These are phyloP conservation scores for Clonostachys sp. DNA, from an alignment of 2,329 filamentous ascomycete species.

Conservation along the genomic window DNA sequence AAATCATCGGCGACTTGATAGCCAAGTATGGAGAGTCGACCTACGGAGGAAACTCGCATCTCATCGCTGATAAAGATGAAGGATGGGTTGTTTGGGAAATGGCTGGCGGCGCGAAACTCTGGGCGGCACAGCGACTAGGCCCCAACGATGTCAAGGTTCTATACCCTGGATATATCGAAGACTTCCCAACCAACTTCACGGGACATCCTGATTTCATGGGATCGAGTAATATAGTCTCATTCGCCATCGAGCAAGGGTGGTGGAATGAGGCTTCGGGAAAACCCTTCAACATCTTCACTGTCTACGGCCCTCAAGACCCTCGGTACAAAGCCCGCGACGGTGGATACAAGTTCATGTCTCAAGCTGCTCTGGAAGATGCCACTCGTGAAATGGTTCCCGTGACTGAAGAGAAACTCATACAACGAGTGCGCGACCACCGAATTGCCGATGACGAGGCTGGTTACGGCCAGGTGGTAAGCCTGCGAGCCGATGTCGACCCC, in stretches of 20 bases:
- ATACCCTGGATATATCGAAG: slow-evolving; percentile 19
- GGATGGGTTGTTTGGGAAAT: slow-evolving; percentile 20
- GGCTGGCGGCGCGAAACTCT: slow-evolving; percentile 14
- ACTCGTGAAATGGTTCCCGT: slow-evolving; percentile 35
- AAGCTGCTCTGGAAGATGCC: slow-evolving; percentile 13
- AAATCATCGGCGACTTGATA: slow-evolving; percentile 31
- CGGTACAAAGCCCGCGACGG: slow-evolving; percentile 13
- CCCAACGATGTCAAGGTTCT: slow-evolving; percentile 13
- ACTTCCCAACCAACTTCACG: slow-evolving; percentile 13
- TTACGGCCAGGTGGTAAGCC: slow-evolving; percentile 17
- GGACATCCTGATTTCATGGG: slow-evolving; percentile 15
- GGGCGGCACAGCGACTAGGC: slow-evolving; percentile 16
- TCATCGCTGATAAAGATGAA: slow-evolving; percentile 26
- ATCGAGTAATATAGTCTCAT: slow-evolving; percentile 15
- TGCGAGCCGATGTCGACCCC: slow-evolving; percentile 9
- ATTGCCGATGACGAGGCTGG: slow-evolving; percentile 18
- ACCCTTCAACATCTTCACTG: slow-evolving; percentile 18
- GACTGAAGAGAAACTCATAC: slow-evolving; percentile 42
- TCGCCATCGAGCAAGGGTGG: slow-evolving; percentile 16
- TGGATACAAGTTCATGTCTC: slow-evolving; percentile 22
- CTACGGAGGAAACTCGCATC: slow-evolving; percentile 35
- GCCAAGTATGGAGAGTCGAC: slow-evolving; percentile 31
- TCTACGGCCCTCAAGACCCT: slow-evolving; percentile 13
- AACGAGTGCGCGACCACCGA: slow-evolving; percentile 18
- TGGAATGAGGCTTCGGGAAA: slow-evolving; percentile 11